Evolutionary conservation across 2,329 filamentous ascomycete species (phyloP), one percentile per base, ranked within the genome.

Genomic region (Boeremia exigua): DNA sequence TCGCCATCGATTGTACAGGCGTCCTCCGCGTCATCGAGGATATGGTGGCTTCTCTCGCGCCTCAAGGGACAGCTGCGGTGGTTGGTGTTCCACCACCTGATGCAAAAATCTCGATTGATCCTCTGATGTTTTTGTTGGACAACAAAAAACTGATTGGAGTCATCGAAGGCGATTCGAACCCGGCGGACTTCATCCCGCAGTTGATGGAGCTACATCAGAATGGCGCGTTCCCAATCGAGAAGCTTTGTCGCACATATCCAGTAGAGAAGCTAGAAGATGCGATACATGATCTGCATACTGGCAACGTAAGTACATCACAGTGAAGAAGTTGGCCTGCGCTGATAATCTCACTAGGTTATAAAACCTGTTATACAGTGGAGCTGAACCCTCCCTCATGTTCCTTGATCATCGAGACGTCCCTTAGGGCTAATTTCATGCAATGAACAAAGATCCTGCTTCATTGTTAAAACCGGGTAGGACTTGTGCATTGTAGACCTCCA

Each of bases 1-100:
- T 66, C 32, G 64, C 71, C 1, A 48, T 77, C 12, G 75, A 77
- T 33, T 72, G 69, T 6, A 76, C 55, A 14, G 55, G 44, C 2
- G 44, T 58, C 2, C 38, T 49, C 28, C 17, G 48, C 28, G 55
- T 54, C 14, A 54, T 58, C 12, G 50, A 54, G 30, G 28, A 48
- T 23, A 50, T 58, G 50, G 36, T 54, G 15, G 49, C 44, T 5
- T 52, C 33, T 32, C 37, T 52, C 11, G 43, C 44, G n/a, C 42
- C 30, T 27, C 42, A 37, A 40, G 43, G 40, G 2, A 42, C 46
- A 9, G 47, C 54, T n/a, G 43, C 47, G 17, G 36, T 52, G 5
- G 42, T 47, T 10, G 48, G 43, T n/a, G 40, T 51, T 19, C 48
- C 48, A 19, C 39, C 47, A 3, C 39, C 50, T 9, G 29, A 47